Evolutionary conservation across 495 filamentous ascomycete genomes (phyloP).

Genomic region (Penicillium odoratum): DNA sequence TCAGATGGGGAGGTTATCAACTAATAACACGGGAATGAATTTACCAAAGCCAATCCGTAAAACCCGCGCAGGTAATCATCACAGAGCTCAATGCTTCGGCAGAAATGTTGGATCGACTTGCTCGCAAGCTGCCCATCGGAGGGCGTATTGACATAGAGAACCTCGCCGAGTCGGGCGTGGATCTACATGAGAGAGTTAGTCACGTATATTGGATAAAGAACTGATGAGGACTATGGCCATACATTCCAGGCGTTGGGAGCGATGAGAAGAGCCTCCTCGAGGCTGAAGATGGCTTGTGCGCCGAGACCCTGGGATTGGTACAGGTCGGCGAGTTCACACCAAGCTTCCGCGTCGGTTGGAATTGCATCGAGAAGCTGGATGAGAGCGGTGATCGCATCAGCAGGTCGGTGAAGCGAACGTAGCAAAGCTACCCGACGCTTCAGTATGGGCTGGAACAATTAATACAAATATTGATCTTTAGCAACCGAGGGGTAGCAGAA

Average conservation of each 20-base stretch:
- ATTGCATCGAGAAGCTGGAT: conserved; percentile 74
- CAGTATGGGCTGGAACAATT: conserved; percentile 63
- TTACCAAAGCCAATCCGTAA: conserved; percentile 83
- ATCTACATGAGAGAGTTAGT: conserved; percentile 51
- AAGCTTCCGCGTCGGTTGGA: conserved; percentile 90
- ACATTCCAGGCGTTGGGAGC: conserved; percentile 97
- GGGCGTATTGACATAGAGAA: conserved; percentile 68
- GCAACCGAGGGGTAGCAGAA: conserved; percentile 16
- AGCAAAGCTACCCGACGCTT: conserved; percentile 86
- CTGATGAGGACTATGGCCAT: conserved; percentile 31
- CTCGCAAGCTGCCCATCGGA: conserved; percentile 53
- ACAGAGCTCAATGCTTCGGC: conserved; percentile 88
- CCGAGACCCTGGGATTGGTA: conserved; percentile 77
- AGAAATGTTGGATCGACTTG: conserved; percentile 79
- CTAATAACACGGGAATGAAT: conserved; percentile 17
- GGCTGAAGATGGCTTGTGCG: conserved; percentile 78
- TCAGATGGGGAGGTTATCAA: background rate
- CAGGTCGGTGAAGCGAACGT: conserved; percentile 62
- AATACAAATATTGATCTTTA: background rate
- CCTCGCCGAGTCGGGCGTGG: conserved; percentile 84
- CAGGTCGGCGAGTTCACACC: conserved; percentile 86
- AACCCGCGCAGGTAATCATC: conserved; percentile 89
- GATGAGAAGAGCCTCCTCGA: conserved; percentile 87
- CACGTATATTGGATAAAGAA: background rate
- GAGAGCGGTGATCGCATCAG: conserved; percentile 73